Percentiles rank a stretch among this genome's conserved stretches.
phyloP scores from a whole-genome alignment of 1,284 basidiomycete species.

The Boletus sp. region DNA sequence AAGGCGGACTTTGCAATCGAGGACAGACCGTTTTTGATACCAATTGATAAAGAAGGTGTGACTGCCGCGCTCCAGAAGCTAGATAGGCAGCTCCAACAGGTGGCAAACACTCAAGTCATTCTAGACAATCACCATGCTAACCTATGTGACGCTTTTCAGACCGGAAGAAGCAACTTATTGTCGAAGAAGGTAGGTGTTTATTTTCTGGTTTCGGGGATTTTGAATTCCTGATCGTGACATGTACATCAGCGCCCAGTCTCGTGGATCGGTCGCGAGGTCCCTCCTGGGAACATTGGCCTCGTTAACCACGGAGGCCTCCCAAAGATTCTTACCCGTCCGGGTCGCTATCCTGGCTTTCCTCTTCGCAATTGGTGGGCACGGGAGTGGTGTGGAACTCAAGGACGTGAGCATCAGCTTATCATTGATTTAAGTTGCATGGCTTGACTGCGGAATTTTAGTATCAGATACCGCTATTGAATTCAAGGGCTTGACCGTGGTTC shows the following conservation, averaged over 20 bases:
- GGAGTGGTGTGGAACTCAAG: constrained; percentile 64
- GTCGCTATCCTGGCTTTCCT: constrained; percentile 75
- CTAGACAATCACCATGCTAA: constrained; percentile 3
- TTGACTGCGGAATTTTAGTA: constrained; percentile 44
- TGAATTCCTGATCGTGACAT: constrained; percentile 10
- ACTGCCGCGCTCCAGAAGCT: constrained; percentile 67
- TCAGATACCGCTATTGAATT: constrained; percentile 81
- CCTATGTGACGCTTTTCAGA: constrained; percentile 41
- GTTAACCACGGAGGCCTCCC: constrained; percentile 80
- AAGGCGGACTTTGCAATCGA: constrained; percentile 36
- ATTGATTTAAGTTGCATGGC: constrained; percentile 7
- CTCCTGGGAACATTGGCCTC: constrained; percentile 66
- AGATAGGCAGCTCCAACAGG: constrained; percentile 58
- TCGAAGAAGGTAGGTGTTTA: constrained; percentile 48
- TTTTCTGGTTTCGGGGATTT: background rate
- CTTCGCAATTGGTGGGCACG: constrained; percentile 83
- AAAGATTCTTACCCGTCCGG: constrained; percentile 69
- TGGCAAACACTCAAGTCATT: constrained; percentile 31
- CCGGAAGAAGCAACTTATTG: constrained; percentile 53
- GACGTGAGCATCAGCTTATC: constrained; percentile 52
- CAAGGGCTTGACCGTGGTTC: constrained; percentile 75
- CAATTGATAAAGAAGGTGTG: constrained; percentile 64
- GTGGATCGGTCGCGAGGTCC: constrained; percentile 72
- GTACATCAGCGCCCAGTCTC: constrained; percentile 54
- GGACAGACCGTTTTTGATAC: constrained; percentile 69